These are phyloP conservation scores for Sugiyamaella valdiviana DNA, from an alignment of 805 yeast genomes.

Conservation along the genomic window DNA sequence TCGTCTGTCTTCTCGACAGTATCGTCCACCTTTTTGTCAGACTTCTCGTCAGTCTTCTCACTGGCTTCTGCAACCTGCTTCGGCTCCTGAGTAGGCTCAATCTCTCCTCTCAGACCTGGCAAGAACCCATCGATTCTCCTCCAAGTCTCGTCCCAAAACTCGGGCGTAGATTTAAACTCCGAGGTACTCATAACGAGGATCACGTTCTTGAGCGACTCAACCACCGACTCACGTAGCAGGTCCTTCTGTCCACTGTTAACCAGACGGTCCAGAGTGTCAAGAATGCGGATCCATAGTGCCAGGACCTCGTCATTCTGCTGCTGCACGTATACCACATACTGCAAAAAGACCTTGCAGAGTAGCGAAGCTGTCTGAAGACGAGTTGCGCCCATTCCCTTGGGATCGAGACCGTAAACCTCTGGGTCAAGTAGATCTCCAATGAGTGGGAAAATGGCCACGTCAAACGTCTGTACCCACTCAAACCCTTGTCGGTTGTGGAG, in stretches of 20 bases:
- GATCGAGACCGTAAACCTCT: conserved; percentile 56
- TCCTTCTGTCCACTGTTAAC: conserved; percentile 35
- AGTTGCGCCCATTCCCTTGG: conserved; percentile 55
- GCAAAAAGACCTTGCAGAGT: conserved; percentile 58
- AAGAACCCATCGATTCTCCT: conserved; percentile 32
- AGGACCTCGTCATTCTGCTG: conserved; percentile 24
- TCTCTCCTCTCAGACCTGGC: conserved; percentile 30
- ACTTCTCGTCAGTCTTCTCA: neutral
- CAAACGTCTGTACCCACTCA: conserved; percentile 45
- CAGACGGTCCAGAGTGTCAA: conserved; percentile 36
- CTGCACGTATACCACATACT: conserved; percentile 35
- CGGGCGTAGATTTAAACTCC: conserved; percentile 28
- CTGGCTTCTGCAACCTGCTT: neutral
- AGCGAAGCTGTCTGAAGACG: conserved; percentile 62
- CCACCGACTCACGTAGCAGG: conserved; percentile 34
- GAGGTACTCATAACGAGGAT: conserved; percentile 35
- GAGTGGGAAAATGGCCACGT: conserved; percentile 69
- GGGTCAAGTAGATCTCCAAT: conserved; percentile 60
- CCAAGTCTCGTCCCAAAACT: conserved; percentile 36
- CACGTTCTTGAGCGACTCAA: conserved; percentile 38
- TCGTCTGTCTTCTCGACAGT: neutral
- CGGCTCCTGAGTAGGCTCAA: conserved; percentile 11
- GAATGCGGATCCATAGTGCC: conserved; percentile 32
- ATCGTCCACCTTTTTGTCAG: neutral
- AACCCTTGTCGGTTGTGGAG: conserved; percentile 13